Conservation (phyloP, 257 asterid species). For the Salvia splendens region DNA sequence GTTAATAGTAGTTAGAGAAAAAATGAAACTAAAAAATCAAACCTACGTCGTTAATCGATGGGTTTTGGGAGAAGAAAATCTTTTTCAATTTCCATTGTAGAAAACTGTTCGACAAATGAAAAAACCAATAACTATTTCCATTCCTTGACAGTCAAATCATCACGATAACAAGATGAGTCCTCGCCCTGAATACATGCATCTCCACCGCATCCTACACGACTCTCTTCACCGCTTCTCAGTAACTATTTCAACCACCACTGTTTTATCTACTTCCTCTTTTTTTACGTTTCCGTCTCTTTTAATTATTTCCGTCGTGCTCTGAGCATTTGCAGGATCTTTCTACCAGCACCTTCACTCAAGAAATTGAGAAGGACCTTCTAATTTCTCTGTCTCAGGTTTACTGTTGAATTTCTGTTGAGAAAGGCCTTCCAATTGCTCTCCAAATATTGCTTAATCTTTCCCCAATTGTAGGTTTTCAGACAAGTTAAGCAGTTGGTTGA, state of each 20-base stretch:
- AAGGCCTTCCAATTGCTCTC: conserved; percentile 52
- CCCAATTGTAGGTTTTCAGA: conserved; percentile 51
- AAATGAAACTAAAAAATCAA: no score
- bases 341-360: conserved; percentile 42
- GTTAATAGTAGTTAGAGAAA: no score
- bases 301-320: background rate
- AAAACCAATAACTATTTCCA: background rate
- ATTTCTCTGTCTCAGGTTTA: conserved; percentile 70
- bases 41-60: no score
- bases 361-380: conserved; percentile 53
- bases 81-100: no score
- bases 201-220: conserved; percentile 49
- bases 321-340: conserved; percentile 47
- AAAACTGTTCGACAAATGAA: no score
- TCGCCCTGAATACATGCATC: conserved; percentile 42
- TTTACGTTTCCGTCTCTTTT: background rate
- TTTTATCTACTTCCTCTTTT: no score
- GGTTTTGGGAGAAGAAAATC: no score
- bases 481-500: conserved; percentile 58
- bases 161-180: conserved; percentile 35
- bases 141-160: background rate
- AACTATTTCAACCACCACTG: conserved; percentile 5
- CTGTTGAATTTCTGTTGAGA: conserved; percentile 30
- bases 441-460: background rate
- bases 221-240: conserved; percentile 53